These are phyloP conservation scores for Phialophora tarda DNA, from an alignment of 2,329 filamentous ascomycete species.

Conservation along the genomic window DNA sequence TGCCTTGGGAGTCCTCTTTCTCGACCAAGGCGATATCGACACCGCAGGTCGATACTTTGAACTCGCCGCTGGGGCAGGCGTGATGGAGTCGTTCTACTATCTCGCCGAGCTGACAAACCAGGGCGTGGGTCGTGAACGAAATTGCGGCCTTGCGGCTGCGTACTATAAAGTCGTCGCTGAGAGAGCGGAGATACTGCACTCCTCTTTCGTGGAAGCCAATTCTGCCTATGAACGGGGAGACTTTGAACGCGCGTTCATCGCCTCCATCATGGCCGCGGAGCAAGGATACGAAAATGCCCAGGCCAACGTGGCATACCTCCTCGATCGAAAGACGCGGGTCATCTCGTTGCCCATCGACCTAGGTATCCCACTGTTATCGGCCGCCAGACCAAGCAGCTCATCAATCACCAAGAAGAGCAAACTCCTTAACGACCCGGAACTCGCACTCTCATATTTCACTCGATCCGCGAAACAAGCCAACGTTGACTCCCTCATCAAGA, in stretches of 20 bases:
- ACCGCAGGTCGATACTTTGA: conserved; percentile 87
- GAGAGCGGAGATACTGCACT: conserved; percentile 73
- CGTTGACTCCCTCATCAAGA: conserved; percentile 92
- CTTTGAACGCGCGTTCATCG: conserved; percentile 76
- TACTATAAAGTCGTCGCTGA: conserved; percentile 85
- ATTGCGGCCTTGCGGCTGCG: conserved; percentile 74
- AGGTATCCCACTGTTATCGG: conserved; percentile 58
- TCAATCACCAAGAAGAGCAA: conserved; percentile 46
- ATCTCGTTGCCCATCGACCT: conserved; percentile 57
- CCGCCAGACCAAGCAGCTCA: conserved; percentile 47
- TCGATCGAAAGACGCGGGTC: conserved; percentile 73
- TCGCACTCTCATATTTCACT: conserved; percentile 93
- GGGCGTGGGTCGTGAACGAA: conserved; percentile 78
- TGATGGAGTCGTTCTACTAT: conserved; percentile 90
- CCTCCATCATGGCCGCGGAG: conserved; percentile 86
- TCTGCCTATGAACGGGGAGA: conserved; percentile 79
- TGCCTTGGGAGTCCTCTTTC: conserved; percentile 78
- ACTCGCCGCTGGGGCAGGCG: conserved; percentile 77
- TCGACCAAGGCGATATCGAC: conserved; percentile 84
- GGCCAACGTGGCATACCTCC: conserved; percentile 84
- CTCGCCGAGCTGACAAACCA: conserved; percentile 84
- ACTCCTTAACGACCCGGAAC: conserved; percentile 60
- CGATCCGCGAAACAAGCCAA: conserved; percentile 92
- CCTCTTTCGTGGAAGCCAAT: conserved; percentile 82
- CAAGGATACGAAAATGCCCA: conserved; percentile 90